Percentiles rank a stretch among this genome's conserved stretches.
Evolutionary conservation across 768 basidiomycete genomes (phyloP).

Genomic region (Suillus bovinus): DNA sequence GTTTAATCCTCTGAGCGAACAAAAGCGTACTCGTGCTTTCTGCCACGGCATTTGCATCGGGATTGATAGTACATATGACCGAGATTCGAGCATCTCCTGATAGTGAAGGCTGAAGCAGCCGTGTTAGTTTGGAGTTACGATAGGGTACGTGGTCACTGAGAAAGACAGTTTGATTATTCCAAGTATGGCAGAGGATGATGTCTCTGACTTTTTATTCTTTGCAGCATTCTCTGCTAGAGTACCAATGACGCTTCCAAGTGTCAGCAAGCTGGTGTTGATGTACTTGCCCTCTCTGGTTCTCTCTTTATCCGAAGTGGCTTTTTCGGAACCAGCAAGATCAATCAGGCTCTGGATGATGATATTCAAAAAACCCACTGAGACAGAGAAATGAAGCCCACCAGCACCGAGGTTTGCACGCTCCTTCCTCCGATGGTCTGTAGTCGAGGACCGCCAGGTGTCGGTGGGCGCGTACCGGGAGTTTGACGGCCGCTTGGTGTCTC

Average conservation of each 20-base stretch:
- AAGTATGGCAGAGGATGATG: background rate
- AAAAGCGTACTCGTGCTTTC: constrained; percentile 89
- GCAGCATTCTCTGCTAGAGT: constrained; percentile 89
- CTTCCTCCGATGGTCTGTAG: constrained; percentile 78
- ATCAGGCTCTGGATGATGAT: constrained; percentile 68
- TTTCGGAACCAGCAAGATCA: constrained; percentile 96
- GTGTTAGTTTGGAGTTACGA: constrained; percentile 93
- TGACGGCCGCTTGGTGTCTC: constrained; percentile 39
- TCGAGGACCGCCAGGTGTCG: constrained; percentile 59
- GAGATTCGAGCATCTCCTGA: constrained; percentile 95
- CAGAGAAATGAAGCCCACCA: constrained; percentile 44
- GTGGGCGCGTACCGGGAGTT: constrained; percentile 54
- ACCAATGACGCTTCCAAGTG: constrained; percentile 89
- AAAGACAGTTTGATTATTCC: constrained; percentile 6
- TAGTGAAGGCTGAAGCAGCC: constrained; percentile 91
- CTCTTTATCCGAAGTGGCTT: constrained; percentile 93
- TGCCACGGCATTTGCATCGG: constrained; percentile 71
- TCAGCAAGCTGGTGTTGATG: constrained; percentile 94
- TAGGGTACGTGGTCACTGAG: constrained; percentile 87
- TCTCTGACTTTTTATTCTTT: constrained; percentile 64
- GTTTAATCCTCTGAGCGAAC: constrained; percentile 91
- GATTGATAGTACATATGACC: constrained; percentile 95
- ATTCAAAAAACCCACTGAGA: constrained; percentile 2
- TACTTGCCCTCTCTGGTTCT: constrained; percentile 95
- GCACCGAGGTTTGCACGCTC: constrained; percentile 75